Conservation (phyloP, 495 filamentous ascomycete species). For the Astrocystis sublimbata region DNA sequence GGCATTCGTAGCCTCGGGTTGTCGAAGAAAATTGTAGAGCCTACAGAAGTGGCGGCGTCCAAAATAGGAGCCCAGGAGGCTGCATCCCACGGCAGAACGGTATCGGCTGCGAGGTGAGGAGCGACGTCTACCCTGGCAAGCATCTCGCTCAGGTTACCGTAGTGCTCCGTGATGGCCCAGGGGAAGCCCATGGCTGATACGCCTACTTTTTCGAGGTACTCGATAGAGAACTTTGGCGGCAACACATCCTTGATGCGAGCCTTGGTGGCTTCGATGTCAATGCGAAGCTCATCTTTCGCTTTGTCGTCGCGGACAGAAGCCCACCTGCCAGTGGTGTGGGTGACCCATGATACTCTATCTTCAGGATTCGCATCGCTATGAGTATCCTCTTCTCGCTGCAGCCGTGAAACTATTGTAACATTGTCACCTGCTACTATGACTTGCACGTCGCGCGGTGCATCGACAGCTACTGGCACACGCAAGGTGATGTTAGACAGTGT, state of each 20-base stretch:
- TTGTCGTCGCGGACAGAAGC: background rate
- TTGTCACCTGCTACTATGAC: slow-evolving; percentile 29
- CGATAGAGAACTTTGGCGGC: slow-evolving; percentile 34
- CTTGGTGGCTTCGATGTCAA: slow-evolving; percentile 26
- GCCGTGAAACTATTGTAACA: slow-evolving; percentile 34
- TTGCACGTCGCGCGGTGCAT: slow-evolving; percentile 38
- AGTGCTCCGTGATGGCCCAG: slow-evolving; percentile 45
- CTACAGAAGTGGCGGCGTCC: slow-evolving; percentile 50
- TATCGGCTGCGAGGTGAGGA: slow-evolving; percentile 14
- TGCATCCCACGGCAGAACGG: slow-evolving; percentile 31
- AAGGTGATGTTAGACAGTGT: slow-evolving; percentile 34
- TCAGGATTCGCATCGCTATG: no score
- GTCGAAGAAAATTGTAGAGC: slow-evolving; percentile 46
- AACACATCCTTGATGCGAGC: slow-evolving; percentile 22
- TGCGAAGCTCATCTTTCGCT: slow-evolving; percentile 2
- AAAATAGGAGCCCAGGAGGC: slow-evolving; percentile 48
- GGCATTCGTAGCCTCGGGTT: slow-evolving; percentile 47
- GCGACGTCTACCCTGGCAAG: slow-evolving; percentile 41
- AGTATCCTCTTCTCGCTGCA: slow-evolving; percentile 23
- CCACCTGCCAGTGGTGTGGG: slow-evolving; percentile 39
- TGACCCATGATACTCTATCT: slow-evolving; percentile 37
- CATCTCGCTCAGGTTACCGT: slow-evolving; percentile 44
- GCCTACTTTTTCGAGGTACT: slow-evolving; percentile 45
- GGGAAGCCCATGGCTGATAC: slow-evolving; percentile 49
- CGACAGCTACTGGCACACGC: slow-evolving; percentile 44